Base-by-base conservation (phyloP, 345 rosid species). In the Moringa oleifera region DNA sequence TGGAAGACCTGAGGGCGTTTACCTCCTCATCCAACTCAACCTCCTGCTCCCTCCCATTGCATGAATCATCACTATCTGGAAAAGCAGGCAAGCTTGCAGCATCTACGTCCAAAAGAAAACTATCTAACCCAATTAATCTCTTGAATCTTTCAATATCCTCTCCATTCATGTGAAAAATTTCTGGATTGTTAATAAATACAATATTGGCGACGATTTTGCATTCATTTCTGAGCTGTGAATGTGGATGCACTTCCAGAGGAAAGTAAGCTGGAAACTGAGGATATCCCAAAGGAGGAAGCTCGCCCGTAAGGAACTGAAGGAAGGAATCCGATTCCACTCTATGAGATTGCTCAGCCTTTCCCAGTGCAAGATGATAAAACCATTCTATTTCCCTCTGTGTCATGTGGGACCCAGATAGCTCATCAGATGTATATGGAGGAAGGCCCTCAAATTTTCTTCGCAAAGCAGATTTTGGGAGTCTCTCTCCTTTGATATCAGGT, bases 91-190 rank as follows among this genome's bases (percentile, higher is more conserved):
- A 33, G 6, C 11, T 5, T 33, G 6, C 37, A 33, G 73, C 51
- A 57, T 57, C 28, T 33, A 54, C 25, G 47, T 70, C 65, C 72
- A 83, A 64, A 64, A n/a, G 28, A 71, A 78, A 73, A 61, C 67
- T 58, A 28, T 66, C 13, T 20, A 68, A 41, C 17, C 77, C 58
- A 1, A 80, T 78, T 57, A 80, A 70, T 68, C 51, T 65, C 64
- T 57, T 74, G 58, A 83, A 83, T 66, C 84, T 74, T 0, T 59
- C 49, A 22, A 77, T 21, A 50, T 79, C 72, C 4, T 72, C 61
- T 66, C 53, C 20, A 20, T 64, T 71, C 74, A 69, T 71, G 64
- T 68, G 75, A 57, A 71, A 64, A 23, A 46, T 46, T 49, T 78
- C 65, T 21, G 83, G 81, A 21, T 79, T 68, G 62, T 68, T 57